These are phyloP conservation scores for Geranomyces michiganensis DNA, from an alignment of 192 early-diverging fungal genomes.

Conservation along the genomic window DNA sequence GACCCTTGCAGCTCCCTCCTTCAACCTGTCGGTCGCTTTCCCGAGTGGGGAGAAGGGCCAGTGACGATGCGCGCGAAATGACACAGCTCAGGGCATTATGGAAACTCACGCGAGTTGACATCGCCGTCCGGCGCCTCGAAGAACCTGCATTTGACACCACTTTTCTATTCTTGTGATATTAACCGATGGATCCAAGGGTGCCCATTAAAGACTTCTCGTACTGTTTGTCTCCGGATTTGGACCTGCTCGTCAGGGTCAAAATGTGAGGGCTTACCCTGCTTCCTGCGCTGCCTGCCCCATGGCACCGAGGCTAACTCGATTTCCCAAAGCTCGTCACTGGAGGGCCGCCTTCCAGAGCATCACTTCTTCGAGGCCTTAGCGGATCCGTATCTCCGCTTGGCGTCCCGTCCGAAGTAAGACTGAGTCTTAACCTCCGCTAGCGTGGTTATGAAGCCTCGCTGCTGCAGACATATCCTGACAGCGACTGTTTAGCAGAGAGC, in stretches of 20 bases:
- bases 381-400: slow-evolving; percentile 11
- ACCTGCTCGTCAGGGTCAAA: slow-evolving; percentile 61
- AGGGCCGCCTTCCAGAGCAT: slow-evolving; percentile 10
- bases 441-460: neutral
- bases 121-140: too few species aligned
- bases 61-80: too few species aligned
- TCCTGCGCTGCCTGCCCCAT: neutral
- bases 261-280: slow-evolving; percentile 57
- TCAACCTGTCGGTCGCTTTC: too few species aligned
- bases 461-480: slow-evolving; percentile 15
- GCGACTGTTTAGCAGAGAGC: slow-evolving; percentile 11
- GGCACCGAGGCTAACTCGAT: neutral
- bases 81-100: too few species aligned
- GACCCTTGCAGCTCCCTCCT: too few species aligned
- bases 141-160: too few species aligned
- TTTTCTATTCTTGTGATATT: too few species aligned
- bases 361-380: neutral
- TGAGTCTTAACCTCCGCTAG: too few species aligned
- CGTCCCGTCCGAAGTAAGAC: neutral
- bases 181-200: slow-evolving; percentile 19
- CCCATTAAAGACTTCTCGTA: slow-evolving; percentile 67
- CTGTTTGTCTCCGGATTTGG: slow-evolving; percentile 67
- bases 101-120: too few species aligned
- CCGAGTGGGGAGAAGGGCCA: too few species aligned
- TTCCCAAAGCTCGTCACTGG: slow-evolving; percentile 18